Percentiles rank a stretch among this genome's conserved stretches.
phyloP scores from a whole-genome alignment of 164 flowering plant species.

The Umbilicus rupestris region DNA sequence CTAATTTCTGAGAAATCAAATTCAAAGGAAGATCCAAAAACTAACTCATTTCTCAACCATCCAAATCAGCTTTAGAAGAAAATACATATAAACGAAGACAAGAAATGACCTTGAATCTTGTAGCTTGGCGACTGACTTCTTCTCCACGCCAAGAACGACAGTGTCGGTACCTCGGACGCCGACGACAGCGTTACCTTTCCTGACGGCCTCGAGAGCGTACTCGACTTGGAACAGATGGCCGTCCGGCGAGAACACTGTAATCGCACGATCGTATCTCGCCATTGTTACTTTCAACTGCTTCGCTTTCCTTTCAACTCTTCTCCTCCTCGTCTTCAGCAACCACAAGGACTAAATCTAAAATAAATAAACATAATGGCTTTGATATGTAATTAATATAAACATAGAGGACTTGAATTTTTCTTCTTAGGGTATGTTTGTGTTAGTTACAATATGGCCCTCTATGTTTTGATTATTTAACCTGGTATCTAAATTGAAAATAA shows the following conservation, averaged over 20 bases:
- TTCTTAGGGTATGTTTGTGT: too few species aligned
- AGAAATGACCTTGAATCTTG: constrained; percentile 68
- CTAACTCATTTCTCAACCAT: neutral
- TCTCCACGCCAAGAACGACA: constrained; percentile 93
- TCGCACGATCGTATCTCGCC: constrained; percentile 84
- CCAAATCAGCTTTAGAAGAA: neutral
- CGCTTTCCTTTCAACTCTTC: neutral
- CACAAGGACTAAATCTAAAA: too few species aligned
- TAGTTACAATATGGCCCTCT: neutral
- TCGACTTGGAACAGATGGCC: constrained; percentile 96
- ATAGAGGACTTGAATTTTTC: too few species aligned
- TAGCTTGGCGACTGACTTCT: constrained; percentile 84
- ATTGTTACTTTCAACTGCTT: constrained; percentile 7
- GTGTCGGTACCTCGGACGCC: constrained; percentile 89
- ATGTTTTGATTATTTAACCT: neutral
- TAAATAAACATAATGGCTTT: too few species aligned
- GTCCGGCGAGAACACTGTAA: constrained; percentile 96
- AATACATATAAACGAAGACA: neutral
- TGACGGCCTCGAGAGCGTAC: constrained; percentile 96
- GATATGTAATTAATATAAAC: too few species aligned
- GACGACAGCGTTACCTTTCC: constrained; percentile 97
- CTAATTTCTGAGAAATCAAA: neutral
- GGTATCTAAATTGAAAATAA: neutral
- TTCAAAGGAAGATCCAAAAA: neutral
- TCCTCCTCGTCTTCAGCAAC: too few species aligned